These are phyloP conservation scores for Adansonia rubrostipa DNA, from an alignment of 441 rosid genomes.

Conservation along the genomic window DNA sequence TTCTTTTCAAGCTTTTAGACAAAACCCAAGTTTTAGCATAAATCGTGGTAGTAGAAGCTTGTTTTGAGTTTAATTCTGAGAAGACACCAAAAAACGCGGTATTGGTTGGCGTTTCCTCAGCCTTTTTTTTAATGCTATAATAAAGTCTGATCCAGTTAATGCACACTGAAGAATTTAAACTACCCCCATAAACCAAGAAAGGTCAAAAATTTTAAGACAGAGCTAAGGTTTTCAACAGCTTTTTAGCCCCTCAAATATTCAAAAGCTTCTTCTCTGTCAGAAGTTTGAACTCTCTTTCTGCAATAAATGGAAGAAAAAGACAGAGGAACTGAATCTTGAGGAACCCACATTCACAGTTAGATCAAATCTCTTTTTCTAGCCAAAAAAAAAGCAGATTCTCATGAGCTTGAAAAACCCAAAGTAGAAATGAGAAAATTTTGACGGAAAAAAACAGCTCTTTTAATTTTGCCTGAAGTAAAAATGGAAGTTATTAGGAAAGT, in stretches of 20 bases:
- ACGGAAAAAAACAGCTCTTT: background rate
- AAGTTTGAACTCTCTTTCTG: slow-evolving; percentile 12
- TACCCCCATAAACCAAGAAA: slow-evolving; percentile 1
- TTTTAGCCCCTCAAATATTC: background rate
- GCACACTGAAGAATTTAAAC: background rate
- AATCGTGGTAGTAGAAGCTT: slow-evolving; percentile 3
- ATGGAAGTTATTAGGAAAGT: background rate
- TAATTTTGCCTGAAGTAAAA: background rate
- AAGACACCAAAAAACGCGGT: slow-evolving; percentile 16
- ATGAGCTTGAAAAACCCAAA: background rate
- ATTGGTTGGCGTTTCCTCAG: slow-evolving; percentile 15
- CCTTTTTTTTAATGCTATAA: background rate
- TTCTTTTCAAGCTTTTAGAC: background rate
- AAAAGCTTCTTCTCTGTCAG: background rate
- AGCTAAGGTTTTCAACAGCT: background rate
- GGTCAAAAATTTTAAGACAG: background rate
- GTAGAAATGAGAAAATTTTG: background rate
- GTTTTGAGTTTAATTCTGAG: slow-evolving; percentile 16
- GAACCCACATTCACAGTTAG: slow-evolving; percentile 13
- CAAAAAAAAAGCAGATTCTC: background rate
- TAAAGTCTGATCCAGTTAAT: slow-evolving; percentile 15
- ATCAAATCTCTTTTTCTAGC: slow-evolving; percentile 3
- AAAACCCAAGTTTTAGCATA: slow-evolving; percentile 10
- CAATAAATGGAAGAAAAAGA: background rate
- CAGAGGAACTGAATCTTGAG: slow-evolving; percentile 15